A percentile compares a stretch with the other conserved stretches of the same genome.
Conservation (phyloP, 495 filamentous ascomycete genomes). For the Trichocladium uniseriatum region DNA sequence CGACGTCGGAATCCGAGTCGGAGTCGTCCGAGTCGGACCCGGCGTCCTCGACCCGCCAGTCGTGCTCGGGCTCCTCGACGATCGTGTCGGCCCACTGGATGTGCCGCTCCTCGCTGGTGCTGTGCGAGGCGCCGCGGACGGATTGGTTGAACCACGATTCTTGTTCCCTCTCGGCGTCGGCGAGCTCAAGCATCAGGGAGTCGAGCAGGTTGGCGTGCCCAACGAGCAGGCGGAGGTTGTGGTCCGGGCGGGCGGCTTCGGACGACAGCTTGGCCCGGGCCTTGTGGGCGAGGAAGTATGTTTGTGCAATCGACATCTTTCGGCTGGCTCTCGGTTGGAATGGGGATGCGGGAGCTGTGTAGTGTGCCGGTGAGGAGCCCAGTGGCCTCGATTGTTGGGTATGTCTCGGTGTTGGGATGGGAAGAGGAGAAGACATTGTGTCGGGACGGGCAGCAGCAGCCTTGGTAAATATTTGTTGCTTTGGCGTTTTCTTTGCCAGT, state of each 20-base stretch:
- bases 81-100: conserved; percentile 83
- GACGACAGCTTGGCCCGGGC: conserved; percentile 89
- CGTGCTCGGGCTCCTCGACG: conserved; percentile 61
- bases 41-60: conserved; percentile 60
- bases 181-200: conserved; percentile 87
- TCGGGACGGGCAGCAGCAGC: conserved; percentile 4
- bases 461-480: conserved; percentile 20
- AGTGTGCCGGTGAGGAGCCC: conserved; percentile 10
- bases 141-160: conserved; percentile 98
- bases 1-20: conserved; percentile 16
- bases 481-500: conserved; percentile 18
- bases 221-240: conserved; percentile 88
- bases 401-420: conserved; percentile 19
- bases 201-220: conserved; percentile 97
- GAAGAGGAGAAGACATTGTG: conserved; percentile 26
- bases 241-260: conserved; percentile 82
- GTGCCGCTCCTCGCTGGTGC: conserved; percentile 47
- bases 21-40: conserved; percentile 38
- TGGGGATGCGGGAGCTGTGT: conserved; percentile 17
- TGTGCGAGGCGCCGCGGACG: conserved; percentile 58
- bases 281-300: conserved; percentile 94
- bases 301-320: conserved; percentile 95
- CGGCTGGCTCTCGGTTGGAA: conserved; percentile 30
- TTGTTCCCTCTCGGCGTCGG: conserved; percentile 89
- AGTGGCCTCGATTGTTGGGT: conserved; percentile 11